phyloP scores from a whole-genome alignment of 768 basidiomycete species.

The Pulveroboletus sp. region DNA sequence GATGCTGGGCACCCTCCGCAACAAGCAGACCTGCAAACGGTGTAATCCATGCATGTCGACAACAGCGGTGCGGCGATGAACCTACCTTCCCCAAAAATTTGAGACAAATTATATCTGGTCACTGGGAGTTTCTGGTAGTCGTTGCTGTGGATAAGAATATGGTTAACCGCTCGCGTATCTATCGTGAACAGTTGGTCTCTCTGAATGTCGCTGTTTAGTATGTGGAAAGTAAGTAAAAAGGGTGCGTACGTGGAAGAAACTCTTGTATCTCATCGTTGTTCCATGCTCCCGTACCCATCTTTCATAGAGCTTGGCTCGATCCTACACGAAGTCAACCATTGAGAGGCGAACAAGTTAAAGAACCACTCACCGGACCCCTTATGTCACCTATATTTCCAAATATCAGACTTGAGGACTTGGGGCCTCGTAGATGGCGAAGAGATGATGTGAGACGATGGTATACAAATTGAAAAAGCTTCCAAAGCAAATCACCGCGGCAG shows the following conservation, averaged over 20 bases:
- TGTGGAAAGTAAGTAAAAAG: too few species aligned
- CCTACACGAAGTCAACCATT: background rate
- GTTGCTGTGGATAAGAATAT: too few species aligned
- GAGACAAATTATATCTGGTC: constrained; percentile 19
- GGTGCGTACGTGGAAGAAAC: constrained; percentile 10
- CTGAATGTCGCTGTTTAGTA: background rate
- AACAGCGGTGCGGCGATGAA: too few species aligned
- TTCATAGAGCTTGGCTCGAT: constrained; percentile 8
- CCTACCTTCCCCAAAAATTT: constrained; percentile 3
- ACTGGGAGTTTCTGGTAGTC: too few species aligned
- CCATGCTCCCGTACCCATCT: constrained; percentile 17
- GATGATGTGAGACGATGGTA: constrained; percentile 41
- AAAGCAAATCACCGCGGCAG: background rate
- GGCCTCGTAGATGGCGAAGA: constrained; percentile 43
- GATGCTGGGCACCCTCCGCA: constrained; percentile 40
- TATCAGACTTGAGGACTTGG: constrained; percentile 42
- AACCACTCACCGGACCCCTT: constrained; percentile 35
- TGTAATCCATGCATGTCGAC: too few species aligned
- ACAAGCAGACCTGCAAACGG: constrained; percentile 41
- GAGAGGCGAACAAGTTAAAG: background rate
- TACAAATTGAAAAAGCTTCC: constrained; percentile 15
- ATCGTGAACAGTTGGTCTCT: background rate
- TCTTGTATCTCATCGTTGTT: constrained; percentile 8
- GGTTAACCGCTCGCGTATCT: background rate
- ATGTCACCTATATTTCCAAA: constrained; percentile 52